phyloP scores from a whole-genome alignment of 2,329 filamentous ascomycete species.

The Calonectria pauciramosa region DNA sequence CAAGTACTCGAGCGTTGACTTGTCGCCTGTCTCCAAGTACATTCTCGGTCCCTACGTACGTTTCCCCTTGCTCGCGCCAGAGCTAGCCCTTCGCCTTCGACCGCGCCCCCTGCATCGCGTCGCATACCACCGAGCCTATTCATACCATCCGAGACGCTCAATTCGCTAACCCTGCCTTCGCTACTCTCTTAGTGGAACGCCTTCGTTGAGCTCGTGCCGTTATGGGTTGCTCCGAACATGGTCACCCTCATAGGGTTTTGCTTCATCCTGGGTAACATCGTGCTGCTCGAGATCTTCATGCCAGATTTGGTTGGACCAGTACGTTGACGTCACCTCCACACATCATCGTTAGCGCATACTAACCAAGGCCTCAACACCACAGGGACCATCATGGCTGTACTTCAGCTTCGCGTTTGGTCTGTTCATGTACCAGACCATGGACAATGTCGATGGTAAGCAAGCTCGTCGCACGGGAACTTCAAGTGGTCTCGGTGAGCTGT shows the following conservation, averaged over 20 bases:
- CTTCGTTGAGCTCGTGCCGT: constrained; percentile 88
- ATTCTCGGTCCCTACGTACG: constrained; percentile 95
- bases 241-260: constrained; percentile 95
- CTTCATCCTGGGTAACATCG: constrained; percentile 91
- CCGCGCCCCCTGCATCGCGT: neutral
- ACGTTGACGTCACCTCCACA: constrained; percentile 53
- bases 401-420: constrained; percentile 95
- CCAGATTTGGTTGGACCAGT: constrained; percentile 93
- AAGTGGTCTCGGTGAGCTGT: constrained; percentile 93
- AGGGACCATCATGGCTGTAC: constrained; percentile 93
- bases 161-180: constrained; percentile 35
- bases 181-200: constrained; percentile 85
- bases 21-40: constrained; percentile 93
- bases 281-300: constrained; percentile 80
- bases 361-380: constrained; percentile 20
- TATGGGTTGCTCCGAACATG: constrained; percentile 99
- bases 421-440: constrained; percentile 99
- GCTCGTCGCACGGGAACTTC: constrained; percentile 94
- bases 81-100: constrained; percentile 2
- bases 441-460: constrained; percentile 99
- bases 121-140: constrained; percentile 22
- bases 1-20: constrained; percentile 98
- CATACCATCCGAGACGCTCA: neutral
- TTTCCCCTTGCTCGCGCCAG: constrained; percentile 14
- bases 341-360: constrained; percentile 13